Conservation (phyloP, 768 basidiomycete species). For the Harrya chromipes region DNA sequence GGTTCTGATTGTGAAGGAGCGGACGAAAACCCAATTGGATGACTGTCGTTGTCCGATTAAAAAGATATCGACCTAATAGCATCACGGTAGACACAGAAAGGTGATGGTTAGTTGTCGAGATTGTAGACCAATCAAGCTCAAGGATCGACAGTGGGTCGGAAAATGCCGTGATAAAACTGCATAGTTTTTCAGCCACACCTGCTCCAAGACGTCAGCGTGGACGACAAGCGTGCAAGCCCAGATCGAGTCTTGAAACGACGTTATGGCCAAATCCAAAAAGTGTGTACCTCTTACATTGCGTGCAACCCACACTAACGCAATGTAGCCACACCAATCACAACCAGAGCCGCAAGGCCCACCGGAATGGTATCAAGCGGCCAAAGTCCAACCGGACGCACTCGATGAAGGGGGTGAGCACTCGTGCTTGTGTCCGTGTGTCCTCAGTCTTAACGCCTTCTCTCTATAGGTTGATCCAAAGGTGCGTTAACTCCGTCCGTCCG, state of each 20-base stretch:
- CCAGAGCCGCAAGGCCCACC: slow-evolving; percentile 95
- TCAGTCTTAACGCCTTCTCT: slow-evolving; percentile 2
- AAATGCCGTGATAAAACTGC: slow-evolving; percentile 22
- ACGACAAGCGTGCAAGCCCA: slow-evolving; percentile 1
- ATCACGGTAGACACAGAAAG: too few species aligned
- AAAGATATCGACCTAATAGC: too few species aligned
- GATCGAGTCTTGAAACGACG: slow-evolving; percentile 23
- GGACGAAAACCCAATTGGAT: too few species aligned
- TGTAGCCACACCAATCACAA: slow-evolving; percentile 90
- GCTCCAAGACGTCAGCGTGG: too few species aligned
- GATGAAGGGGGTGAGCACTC: slow-evolving; percentile 80
- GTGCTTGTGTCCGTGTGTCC: not conserved
- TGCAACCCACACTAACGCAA: slow-evolving; percentile 14
- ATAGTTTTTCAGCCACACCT: slow-evolving; percentile 36
- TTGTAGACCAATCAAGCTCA: too few species aligned
- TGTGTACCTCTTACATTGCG: slow-evolving; percentile 35
- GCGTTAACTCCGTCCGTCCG: slow-evolving; percentile 12
- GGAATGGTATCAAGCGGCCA: slow-evolving; percentile 93
- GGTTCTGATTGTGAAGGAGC: too few species aligned
- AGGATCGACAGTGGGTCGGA: slow-evolving; percentile 19
- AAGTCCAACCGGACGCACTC: slow-evolving; percentile 71
- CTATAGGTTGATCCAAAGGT: slow-evolving; percentile 80
- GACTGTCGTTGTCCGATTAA: too few species aligned
- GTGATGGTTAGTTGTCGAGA: too few species aligned
- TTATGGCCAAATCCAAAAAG: slow-evolving; percentile 99